phyloP scores from a whole-genome alignment of 208 protist species.

The Crithidia brevicula region DNA sequence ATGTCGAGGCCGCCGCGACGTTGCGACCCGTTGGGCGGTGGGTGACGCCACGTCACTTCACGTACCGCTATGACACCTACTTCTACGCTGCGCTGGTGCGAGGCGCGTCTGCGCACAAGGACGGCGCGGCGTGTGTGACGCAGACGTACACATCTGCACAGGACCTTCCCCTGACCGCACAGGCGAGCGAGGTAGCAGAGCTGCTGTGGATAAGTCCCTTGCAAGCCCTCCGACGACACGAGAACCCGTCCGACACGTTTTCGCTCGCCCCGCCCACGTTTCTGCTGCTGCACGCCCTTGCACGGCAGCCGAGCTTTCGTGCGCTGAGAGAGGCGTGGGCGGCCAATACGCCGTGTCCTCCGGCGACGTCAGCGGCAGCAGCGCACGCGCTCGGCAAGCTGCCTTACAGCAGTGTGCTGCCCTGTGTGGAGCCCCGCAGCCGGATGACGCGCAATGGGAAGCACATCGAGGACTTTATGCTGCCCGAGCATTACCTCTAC shows the following conservation, averaged over 20 bases:
- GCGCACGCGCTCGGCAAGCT: constrained; percentile 14
- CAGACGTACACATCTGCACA: too few species aligned
- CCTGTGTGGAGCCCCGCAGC: constrained; percentile 24
- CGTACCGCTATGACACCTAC: constrained; percentile 63
- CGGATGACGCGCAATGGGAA: constrained; percentile 7
- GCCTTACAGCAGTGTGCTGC: constrained; percentile 29
- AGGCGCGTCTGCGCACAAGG: neutral
- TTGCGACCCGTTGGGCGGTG: constrained; percentile 49
- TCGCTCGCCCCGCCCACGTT: constrained; percentile 54
- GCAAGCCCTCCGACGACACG: constrained; percentile 50
- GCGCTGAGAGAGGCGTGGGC: constrained; percentile 33
- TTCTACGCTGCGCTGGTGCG: constrained; percentile 47
- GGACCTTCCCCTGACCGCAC: constrained; percentile 27
- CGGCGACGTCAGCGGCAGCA: too few species aligned
- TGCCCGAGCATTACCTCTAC: constrained; percentile 28
- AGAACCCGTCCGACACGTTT: constrained; percentile 35
- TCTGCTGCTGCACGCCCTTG: constrained; percentile 47
- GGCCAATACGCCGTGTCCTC: neutral
- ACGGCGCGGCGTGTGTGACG: too few species aligned
- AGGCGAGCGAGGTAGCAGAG: constrained; percentile 43
- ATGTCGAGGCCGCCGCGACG: constrained; percentile 13
- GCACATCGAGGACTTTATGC: constrained; percentile 20
- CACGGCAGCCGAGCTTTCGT: constrained; percentile 28
- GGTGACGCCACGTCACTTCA: constrained; percentile 49
- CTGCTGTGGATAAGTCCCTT: constrained; percentile 57